Percentiles rank a stretch among this genome's conserved stretches.
Evolutionary conservation across 306 rosid genomes (phyloP).

Genomic region (Prinsepia uniflora): DNA sequence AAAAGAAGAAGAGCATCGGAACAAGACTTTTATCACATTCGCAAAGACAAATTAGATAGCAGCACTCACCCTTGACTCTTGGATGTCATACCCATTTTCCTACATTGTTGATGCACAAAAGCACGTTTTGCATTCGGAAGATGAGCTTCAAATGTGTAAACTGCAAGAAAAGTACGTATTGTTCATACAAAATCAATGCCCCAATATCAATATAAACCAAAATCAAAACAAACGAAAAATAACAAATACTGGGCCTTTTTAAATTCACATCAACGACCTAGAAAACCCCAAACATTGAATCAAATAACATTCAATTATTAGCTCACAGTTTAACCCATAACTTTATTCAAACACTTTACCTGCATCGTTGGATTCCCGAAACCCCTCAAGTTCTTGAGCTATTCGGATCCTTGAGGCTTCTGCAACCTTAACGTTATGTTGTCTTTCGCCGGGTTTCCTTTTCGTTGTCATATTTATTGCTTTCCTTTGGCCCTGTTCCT

Average conservation of each 20-base stretch:
- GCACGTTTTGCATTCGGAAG: constrained; percentile 56
- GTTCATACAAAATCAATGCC: background rate
- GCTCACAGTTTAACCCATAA: background rate
- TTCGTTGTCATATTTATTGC: constrained; percentile 23
- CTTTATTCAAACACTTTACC: constrained; percentile 29
- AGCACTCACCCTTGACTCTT: constrained; percentile 83
- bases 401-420: constrained; percentile 35
- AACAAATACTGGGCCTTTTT: background rate
- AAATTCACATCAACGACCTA: background rate
- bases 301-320: background rate
- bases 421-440: constrained; percentile 20
- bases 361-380: constrained; percentile 39
- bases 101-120: constrained; percentile 49
- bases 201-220: background rate
- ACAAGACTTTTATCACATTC: background rate
- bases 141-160: constrained; percentile 45
- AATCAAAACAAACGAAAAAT: background rate
- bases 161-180: constrained; percentile 40
- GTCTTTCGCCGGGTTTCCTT: constrained; percentile 11
- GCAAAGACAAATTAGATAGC: background rate
- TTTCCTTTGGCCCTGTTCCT: background rate
- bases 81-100: constrained; percentile 56
- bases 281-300: background rate
- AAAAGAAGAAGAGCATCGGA: background rate
- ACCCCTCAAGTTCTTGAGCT: constrained; percentile 25